A percentile compares a stretch with the other conserved stretches of the same genome.
Conservation (phyloP, 495 filamentous ascomycete species). For the Xylaria bambusicola region DNA sequence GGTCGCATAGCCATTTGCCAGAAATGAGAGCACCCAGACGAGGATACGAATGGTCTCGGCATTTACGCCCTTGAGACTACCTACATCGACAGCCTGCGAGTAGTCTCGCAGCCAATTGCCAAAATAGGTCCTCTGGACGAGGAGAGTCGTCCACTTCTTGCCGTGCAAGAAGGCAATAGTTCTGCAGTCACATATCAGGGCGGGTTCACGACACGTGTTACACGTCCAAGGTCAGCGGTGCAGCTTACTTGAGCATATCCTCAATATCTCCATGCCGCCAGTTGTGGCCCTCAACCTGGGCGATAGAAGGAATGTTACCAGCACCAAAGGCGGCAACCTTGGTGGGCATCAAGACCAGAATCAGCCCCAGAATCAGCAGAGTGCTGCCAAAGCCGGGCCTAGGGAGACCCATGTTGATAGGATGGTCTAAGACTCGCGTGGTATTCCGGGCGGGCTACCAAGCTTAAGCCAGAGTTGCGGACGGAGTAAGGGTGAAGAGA, state of each 20-base stretch:
- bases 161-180: slow-evolving; percentile 83
- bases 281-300: slow-evolving; percentile 89
- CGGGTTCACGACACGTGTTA: background rate
- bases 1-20: slow-evolving; percentile 95
- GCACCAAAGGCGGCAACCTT: slow-evolving; percentile 82
- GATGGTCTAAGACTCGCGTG: no score
- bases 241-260: slow-evolving; percentile 71
- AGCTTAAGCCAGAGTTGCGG: no score
- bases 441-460: no score
- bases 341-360: slow-evolving; percentile 65
- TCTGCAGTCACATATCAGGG: slow-evolving; percentile 18
- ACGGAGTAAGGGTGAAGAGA: no score
- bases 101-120: slow-evolving; percentile 79
- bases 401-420: slow-evolving; percentile 42
- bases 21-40: slow-evolving; percentile 88
- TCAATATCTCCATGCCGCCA: slow-evolving; percentile 96
- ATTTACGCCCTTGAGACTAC: slow-evolving; percentile 84
- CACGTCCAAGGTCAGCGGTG: background rate
- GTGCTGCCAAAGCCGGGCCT: slow-evolving; percentile 41
- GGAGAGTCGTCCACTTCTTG: slow-evolving; percentile 91
- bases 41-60: slow-evolving; percentile 88
- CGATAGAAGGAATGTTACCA: slow-evolving; percentile 93
- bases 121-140: slow-evolving; percentile 90
- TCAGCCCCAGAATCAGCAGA: slow-evolving; percentile 49
- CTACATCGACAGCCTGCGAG: slow-evolving; percentile 89